Evolutionary conservation across 2,329 filamentous ascomycete genomes (phyloP).

Genomic region (Anthostomella pinea): DNA sequence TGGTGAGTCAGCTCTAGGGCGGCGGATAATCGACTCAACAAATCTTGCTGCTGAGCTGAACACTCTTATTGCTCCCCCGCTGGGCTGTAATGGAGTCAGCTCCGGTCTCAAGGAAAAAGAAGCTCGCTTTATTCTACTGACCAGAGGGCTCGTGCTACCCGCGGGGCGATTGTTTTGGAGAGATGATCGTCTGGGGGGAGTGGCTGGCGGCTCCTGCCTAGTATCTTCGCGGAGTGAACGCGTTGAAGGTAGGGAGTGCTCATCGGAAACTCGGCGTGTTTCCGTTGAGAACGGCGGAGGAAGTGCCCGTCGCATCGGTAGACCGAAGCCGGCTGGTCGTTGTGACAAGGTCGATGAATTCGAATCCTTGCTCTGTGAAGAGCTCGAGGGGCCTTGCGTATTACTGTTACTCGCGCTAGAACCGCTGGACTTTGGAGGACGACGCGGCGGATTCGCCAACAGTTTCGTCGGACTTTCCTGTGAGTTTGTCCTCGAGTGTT

Average conservation of each 20-base stretch:
- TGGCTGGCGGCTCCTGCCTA: conserved; percentile 18
- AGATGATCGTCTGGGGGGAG: conserved; percentile 25
- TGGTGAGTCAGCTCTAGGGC: conserved; percentile 16
- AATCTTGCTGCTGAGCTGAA: conserved; percentile 28
- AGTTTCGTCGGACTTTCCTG: conserved; percentile 16
- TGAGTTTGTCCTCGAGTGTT: conserved; percentile 4
- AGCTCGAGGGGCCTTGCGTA: conserved; percentile 14
- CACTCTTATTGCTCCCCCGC: conserved; percentile 18
- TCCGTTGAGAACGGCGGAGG: conserved; percentile 30
- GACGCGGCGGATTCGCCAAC: conserved; percentile 14
- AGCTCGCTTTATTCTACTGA: too few relatives aligned
- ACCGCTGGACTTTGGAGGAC: conserved; percentile 11
- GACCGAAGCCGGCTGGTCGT: conserved; percentile 10
- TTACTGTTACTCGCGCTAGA: conserved; percentile 14
- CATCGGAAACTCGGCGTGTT: conserved; percentile 25
- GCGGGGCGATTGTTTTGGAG: conserved; percentile 13
- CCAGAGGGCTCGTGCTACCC: conserved; percentile 11
- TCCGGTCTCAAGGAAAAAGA: too few relatives aligned
- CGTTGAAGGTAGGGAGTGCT: conserved; percentile 28
- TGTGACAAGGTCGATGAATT: conserved; percentile 12
- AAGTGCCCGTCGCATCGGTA: conserved; percentile 21
- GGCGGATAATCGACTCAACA: conserved; percentile 24
- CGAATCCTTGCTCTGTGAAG: conserved; percentile 18
- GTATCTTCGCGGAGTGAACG: conserved; percentile 11
- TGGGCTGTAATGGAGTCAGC: conserved; percentile 11